Evolutionary conservation across 2,329 filamentous ascomycete genomes (phyloP).

Genomic region (Coniochaeta ligniaria): DNA sequence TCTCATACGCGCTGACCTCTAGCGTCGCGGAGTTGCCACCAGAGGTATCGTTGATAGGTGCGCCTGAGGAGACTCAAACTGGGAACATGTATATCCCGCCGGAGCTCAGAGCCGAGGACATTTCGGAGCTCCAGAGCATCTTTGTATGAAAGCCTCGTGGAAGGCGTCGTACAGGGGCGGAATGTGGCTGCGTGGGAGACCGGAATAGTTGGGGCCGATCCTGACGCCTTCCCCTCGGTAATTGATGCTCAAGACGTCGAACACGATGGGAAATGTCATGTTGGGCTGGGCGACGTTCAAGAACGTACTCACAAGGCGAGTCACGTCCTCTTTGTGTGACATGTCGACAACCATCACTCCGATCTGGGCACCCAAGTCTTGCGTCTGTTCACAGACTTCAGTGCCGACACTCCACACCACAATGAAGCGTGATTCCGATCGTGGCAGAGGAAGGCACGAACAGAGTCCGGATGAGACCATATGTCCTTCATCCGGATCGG

Average conservation of each 20-base stretch:
- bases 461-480: no score
- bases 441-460: conserved; percentile 41
- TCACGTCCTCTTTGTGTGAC: conserved; percentile 36
- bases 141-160: conserved; percentile 34
- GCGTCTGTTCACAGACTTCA: conserved; percentile 41
- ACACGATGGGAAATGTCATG: conserved; percentile 26
- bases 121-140: conserved; percentile 35
- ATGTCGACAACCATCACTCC: conserved; percentile 32
- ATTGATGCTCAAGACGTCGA: conserved; percentile 45
- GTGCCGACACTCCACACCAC: conserved; percentile 47
- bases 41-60: conserved; percentile 22
- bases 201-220: background rate
- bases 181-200: background rate
- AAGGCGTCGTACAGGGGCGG: conserved; percentile 29
- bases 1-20: conserved; percentile 42
- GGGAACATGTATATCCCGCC: conserved; percentile 47
- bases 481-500: no score
- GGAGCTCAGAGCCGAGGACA: conserved; percentile 36
- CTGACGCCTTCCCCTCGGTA: conserved; percentile 47
- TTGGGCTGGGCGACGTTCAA: conserved; percentile 38
- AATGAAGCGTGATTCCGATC: conserved; percentile 47
- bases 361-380: conserved; percentile 18
- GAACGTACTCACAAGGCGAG: conserved; percentile 33
- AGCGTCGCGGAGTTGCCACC: conserved; percentile 28
- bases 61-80: conserved; percentile 25